These are phyloP conservation scores for Coemansia asiatica DNA, from an alignment of 192 early-diverging fungal species.

Conservation along the genomic window DNA sequence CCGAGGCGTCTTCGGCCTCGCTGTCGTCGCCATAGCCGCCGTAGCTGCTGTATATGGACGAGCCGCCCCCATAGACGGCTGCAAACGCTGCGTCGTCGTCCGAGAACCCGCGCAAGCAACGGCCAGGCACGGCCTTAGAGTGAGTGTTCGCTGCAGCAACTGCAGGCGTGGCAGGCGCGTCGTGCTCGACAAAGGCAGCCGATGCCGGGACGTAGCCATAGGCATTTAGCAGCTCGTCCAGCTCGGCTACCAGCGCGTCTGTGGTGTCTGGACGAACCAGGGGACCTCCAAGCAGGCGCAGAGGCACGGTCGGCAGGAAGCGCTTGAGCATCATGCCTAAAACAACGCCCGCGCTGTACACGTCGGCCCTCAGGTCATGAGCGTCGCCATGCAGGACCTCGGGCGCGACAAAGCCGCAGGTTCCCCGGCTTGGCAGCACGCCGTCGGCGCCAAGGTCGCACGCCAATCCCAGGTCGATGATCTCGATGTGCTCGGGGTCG, in stretches of 20 bases:
- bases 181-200: slow-evolving; percentile 31
- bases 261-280: slow-evolving; percentile 68
- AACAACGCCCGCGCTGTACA: slow-evolving; percentile 70
- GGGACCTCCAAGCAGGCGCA: slow-evolving; percentile 70
- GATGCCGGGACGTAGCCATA: slow-evolving; percentile 35
- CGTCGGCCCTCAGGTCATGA: slow-evolving; percentile 56
- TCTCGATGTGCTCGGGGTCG: slow-evolving; percentile 53
- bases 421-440: slow-evolving; percentile 64
- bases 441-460: slow-evolving; percentile 37
- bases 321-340: slow-evolving; percentile 74
- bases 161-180: slow-evolving; percentile 5
- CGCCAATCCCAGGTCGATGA: slow-evolving; percentile 79
- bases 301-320: slow-evolving; percentile 62
- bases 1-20: slow-evolving; percentile 25
- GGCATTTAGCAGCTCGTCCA: slow-evolving; percentile 57
- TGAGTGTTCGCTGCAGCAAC: slow-evolving; percentile 10
- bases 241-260: slow-evolving; percentile 54
- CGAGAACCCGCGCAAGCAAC: slow-evolving; percentile 26
- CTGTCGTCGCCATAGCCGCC: slow-evolving; percentile 27
- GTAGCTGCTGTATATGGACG: slow-evolving; percentile 32
- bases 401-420: slow-evolving; percentile 73
- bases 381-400: slow-evolving; percentile 54
- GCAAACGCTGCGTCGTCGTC: slow-evolving; percentile 48
- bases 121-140: not conserved
- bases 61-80: slow-evolving; percentile 35